Percentiles rank a stretch among this genome's conserved stretches.
Conservation (phyloP, 106 monocot species). For the Posidonia australis region DNA sequence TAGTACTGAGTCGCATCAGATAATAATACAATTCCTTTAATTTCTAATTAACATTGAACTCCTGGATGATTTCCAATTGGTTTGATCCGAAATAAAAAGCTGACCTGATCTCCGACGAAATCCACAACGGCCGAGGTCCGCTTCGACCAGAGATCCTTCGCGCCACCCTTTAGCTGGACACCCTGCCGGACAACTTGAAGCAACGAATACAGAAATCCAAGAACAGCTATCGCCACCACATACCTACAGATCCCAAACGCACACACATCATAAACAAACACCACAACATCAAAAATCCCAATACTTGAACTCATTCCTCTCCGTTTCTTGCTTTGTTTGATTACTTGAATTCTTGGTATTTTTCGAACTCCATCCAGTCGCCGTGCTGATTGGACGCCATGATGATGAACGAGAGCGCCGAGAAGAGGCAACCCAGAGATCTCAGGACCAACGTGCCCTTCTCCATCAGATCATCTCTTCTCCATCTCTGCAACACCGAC, state of each 20-base stretch:
- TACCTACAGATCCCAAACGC: slow-evolving; percentile 49
- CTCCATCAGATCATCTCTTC: slow-evolving; percentile 32
- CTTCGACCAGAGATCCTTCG: slow-evolving; percentile 27
- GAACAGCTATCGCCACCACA: slow-evolving; percentile 35
- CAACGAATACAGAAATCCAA: slow-evolving; percentile 51
- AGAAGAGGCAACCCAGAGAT: slow-evolving; percentile 34
- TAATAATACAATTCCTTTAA: too few relatives aligned
- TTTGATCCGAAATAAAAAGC: background rate
- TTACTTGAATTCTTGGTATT: slow-evolving; percentile 77
- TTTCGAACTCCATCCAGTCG: slow-evolving; percentile 63
- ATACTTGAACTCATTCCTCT: background rate
- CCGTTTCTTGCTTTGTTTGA: background rate
- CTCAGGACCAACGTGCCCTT: slow-evolving; percentile 42
- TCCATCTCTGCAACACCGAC: slow-evolving; percentile 37
- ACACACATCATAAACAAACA: too few relatives aligned
- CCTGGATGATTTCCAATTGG: too few relatives aligned
- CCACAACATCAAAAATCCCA: too few relatives aligned
- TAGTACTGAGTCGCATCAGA: too few relatives aligned
- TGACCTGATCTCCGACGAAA: slow-evolving; percentile 82
- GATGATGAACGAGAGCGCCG: slow-evolving; percentile 36
- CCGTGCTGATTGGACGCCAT: slow-evolving; percentile 84
- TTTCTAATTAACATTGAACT: too few relatives aligned
- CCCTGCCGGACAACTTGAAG: slow-evolving; percentile 33
- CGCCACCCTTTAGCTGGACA: slow-evolving; percentile 18
- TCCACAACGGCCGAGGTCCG: slow-evolving; percentile 21